These are phyloP conservation scores for Chytriomyces confervae DNA, from an alignment of 192 early-diverging fungal species.

Conservation along the genomic window DNA sequence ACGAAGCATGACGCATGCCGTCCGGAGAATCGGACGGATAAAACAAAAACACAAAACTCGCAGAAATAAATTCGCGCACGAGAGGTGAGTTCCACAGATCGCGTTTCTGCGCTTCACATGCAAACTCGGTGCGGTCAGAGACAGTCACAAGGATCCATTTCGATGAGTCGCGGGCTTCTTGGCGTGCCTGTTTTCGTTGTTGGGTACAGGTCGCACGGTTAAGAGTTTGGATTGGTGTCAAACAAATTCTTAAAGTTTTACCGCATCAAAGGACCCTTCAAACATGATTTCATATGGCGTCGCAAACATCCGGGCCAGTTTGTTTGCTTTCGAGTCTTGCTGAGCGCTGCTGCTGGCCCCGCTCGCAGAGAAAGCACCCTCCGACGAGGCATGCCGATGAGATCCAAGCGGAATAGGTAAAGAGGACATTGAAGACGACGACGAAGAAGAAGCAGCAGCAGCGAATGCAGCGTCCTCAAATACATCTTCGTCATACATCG, in stretches of 20 bases:
- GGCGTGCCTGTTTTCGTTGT: slow-evolving; percentile 10
- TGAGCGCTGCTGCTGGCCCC: not conserved
- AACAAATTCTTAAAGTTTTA: too few species aligned
- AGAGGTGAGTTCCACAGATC: slow-evolving; percentile 87
- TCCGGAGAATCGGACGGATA: slow-evolving; percentile 68
- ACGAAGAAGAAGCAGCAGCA: too few species aligned
- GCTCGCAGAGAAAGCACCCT: too few species aligned
- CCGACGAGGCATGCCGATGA: not conserved
- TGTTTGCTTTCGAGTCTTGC: slow-evolving; percentile 25
- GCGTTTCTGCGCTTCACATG: slow-evolving; percentile 88
- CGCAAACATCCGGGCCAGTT: slow-evolving; percentile 75
- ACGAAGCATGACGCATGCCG: slow-evolving; percentile 71
- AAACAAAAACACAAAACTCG: slow-evolving; percentile 89
- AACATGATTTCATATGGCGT: slow-evolving; percentile 91
- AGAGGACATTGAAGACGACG: not conserved
- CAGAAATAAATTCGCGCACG: slow-evolving; percentile 78
- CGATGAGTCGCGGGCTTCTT: slow-evolving; percentile 53
- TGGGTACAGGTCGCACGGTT: too few species aligned
- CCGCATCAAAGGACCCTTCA: slow-evolving; percentile 68
- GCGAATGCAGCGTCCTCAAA: too few species aligned
- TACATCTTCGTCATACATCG: too few species aligned
- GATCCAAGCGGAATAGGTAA: too few species aligned
- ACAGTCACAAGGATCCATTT: slow-evolving; percentile 74
- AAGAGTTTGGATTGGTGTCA: too few species aligned
- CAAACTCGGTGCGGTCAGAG: slow-evolving; percentile 76